A percentile compares a stretch with the other conserved stretches of the same genome.
These are phyloP conservation scores for Mucuna pruriens DNA, from an alignment of 306 rosid genomes.

Conservation along the genomic window DNA sequence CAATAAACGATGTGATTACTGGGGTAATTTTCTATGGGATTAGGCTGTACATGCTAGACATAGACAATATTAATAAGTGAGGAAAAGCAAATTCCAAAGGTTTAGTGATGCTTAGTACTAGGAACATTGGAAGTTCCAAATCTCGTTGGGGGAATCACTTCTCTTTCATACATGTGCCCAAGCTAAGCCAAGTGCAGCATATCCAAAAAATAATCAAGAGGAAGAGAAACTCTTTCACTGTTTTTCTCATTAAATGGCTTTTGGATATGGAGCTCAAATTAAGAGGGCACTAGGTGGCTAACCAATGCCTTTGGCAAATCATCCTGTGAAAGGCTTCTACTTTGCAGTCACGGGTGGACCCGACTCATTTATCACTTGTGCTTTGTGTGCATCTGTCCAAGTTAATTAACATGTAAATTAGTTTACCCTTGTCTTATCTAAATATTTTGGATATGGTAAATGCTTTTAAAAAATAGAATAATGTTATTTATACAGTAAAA, in stretches of 20 bases:
- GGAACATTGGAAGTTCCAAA: slow-evolving; percentile 42
- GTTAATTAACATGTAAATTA: background rate
- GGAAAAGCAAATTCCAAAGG: slow-evolving; percentile 45
- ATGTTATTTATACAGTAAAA: no score
- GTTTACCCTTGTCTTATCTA: background rate
- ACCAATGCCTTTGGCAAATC: slow-evolving; percentile 51
- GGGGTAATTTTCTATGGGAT: slow-evolving; percentile 50
- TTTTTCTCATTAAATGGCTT: slow-evolving; percentile 38
- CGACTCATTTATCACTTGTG: background rate
- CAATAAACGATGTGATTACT: slow-evolving; percentile 53
- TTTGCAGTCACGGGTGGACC: slow-evolving; percentile 45
- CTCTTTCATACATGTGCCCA: slow-evolving; percentile 50
- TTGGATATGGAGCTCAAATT: slow-evolving; percentile 45
- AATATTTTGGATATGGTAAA: background rate
- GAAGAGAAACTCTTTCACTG: slow-evolving; percentile 49
- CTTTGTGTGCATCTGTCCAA: background rate
- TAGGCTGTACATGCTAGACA: slow-evolving; percentile 57
- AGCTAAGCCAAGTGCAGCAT: slow-evolving; percentile 31
- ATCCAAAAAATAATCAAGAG: slow-evolving; percentile 43
- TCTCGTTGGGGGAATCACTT: slow-evolving; percentile 59
- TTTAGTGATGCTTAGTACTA: slow-evolving; percentile 59
- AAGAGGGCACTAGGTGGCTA: slow-evolving; percentile 59
- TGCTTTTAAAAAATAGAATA: no score
- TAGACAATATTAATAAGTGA: slow-evolving; percentile 18
- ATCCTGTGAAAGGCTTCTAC: slow-evolving; percentile 52